phyloP scores from a whole-genome alignment of 2,329 filamentous ascomycete genomes.

The Apiospora pterosperma region DNA sequence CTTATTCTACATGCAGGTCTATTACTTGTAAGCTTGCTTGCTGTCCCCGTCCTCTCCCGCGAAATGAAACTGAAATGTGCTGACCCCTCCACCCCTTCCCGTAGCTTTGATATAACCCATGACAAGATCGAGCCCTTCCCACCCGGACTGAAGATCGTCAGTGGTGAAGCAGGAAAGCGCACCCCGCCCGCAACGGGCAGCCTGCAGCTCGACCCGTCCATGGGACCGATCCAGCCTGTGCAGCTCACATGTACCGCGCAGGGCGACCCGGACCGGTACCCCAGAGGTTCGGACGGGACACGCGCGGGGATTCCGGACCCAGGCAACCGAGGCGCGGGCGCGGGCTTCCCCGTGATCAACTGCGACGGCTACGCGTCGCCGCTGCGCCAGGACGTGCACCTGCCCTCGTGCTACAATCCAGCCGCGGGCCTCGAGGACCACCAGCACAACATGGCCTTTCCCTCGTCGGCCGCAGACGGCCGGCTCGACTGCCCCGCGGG shows the following conservation, averaged over 20 bases:
- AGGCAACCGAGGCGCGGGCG: conserved; percentile 51
- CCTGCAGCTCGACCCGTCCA: conserved; percentile 34
- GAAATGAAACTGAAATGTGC: background rate
- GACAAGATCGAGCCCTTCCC: conserved; percentile 70
- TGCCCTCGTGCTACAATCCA: conserved; percentile 73
- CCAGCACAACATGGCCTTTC: conserved; percentile 64
- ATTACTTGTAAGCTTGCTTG: conserved; percentile 60
- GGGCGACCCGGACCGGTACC: conserved; percentile 51
- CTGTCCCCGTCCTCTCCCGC: too few species aligned
- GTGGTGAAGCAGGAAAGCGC: conserved; percentile 58
- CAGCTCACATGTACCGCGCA: conserved; percentile 60
- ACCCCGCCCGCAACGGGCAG: conserved; percentile 41
- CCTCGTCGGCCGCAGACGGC: conserved; percentile 35
- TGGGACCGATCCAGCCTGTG: conserved; percentile 37
- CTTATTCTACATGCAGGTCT: conserved; percentile 70
- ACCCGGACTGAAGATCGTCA: conserved; percentile 66
- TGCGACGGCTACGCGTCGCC: conserved; percentile 63
- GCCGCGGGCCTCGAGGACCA: conserved; percentile 55
- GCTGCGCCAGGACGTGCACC: conserved; percentile 64
- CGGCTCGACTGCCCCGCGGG: conserved; percentile 49
- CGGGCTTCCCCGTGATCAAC: conserved; percentile 68
- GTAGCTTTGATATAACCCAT: conserved; percentile 56
- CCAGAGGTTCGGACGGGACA: conserved; percentile 50
- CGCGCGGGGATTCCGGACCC: conserved; percentile 53
- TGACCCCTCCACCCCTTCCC: conserved; percentile 7